Conservation (phyloP, 139 green algal species). For the Coelastrella sp. region DNA sequence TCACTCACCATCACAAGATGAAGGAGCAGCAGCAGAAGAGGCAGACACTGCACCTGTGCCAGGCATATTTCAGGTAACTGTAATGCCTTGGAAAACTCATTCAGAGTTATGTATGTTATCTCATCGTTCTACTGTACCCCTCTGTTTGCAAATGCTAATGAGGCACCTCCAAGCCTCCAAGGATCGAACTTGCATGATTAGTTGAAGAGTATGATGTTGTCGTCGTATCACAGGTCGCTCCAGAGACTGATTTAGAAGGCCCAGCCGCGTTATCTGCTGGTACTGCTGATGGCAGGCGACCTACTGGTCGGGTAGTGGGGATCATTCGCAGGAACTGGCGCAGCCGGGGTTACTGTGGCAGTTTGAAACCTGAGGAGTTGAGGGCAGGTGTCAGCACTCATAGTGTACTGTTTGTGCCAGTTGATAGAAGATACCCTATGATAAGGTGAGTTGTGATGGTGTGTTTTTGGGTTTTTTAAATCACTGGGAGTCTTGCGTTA, state of each 20-base stretch:
- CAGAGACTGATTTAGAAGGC: slow-evolving; percentile 66
- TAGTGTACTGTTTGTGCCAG: slow-evolving; percentile 81
- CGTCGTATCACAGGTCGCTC: slow-evolving; percentile 59
- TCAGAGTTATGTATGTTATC: not conserved
- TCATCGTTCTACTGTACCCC: too few relatives aligned
- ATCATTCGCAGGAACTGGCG: slow-evolving; percentile 65
- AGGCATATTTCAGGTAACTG: slow-evolving; percentile 56
- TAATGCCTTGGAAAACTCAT: too few relatives aligned
- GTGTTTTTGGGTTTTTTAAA: too few relatives aligned
- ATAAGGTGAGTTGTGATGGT: slow-evolving; percentile 64
- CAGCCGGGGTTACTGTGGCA: slow-evolving; percentile 81
- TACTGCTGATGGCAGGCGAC: slow-evolving; percentile 47
- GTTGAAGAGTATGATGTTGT: too few relatives aligned
- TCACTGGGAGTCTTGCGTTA: too few relatives aligned
- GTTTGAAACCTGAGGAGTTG: slow-evolving; percentile 61
- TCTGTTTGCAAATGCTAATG: too few relatives aligned
- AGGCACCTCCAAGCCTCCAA: too few relatives aligned
- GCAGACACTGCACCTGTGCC: slow-evolving; percentile 51
- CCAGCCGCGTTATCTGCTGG: not conserved
- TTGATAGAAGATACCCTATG: slow-evolving; percentile 83
- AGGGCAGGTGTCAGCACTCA: slow-evolving; percentile 30
- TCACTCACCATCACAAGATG: slow-evolving; percentile 34
- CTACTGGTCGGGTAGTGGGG: slow-evolving; percentile 83
- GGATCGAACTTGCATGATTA: too few relatives aligned
- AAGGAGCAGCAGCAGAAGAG: slow-evolving; percentile 46